Base-by-base conservation (phyloP, 176 grass and related monocot species). In the Dendrocalamus sinicus region DNA sequence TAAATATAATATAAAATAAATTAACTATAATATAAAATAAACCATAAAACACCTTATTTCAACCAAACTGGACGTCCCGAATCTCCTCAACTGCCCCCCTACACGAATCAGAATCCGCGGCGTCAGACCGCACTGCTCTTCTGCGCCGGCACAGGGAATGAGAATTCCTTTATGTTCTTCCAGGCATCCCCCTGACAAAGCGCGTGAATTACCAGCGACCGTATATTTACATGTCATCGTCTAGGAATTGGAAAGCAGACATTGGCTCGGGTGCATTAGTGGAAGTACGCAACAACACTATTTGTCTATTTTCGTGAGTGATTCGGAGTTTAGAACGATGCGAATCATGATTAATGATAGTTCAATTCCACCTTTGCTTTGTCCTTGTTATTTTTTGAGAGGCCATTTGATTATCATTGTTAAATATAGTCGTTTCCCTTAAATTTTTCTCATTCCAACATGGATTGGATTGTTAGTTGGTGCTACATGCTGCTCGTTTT, bases 101-200 rank as follows among this genome's bases (percentile, higher is more conserved):
- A 0, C 12, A 32, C 54, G 11, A 84, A 84, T 67, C 59, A 46
- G 47, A 84, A 39, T 72, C 47, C 2, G 66, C 76, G 43, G 32
- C 50, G 71, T 82, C 71, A 60, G 62, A 75, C 45, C 61, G 79
- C 86, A 76, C 50, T 24, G 64, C 48, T 1, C 67, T 5, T 10
- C 57, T 47, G 46, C 13, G 51, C 22, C 54, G 66, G n/a, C n/a
- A 7, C 11, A 12, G 22, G n/a, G 7, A 26, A 8, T 4, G 70
- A 12, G 45, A 39, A 46, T 23, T 54, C 5, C 12, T 44, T 54
- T 46, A 78, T 4, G 1, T 16, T 81, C 35, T 67, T 87, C 23
- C 23, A 20, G 23, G 39, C 37, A 12, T 19, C 12, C 9, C 78
- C 84, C 84, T 19, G 1, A 17, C 2, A 20, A 20, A 67, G 0